A percentile compares a stretch with the other conserved stretches of the same genome.
These are phyloP conservation scores for Malassezia japonica DNA, from an alignment of 1,284 basidiomycete genomes.

Conservation along the genomic window DNA sequence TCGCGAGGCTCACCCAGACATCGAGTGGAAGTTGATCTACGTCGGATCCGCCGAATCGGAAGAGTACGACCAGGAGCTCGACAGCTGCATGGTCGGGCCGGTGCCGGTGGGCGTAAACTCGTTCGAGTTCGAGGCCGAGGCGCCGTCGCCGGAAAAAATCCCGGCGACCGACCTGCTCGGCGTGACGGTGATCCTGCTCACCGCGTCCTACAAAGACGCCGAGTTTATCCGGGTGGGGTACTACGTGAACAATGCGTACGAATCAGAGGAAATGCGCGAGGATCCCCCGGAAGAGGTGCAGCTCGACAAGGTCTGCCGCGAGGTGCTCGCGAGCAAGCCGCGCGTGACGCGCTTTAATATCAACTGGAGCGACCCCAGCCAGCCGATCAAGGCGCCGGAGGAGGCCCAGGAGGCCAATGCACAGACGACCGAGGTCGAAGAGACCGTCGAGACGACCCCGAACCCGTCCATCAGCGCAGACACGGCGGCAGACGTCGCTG, in stretches of 20 bases:
- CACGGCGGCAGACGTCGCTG: not conserved
- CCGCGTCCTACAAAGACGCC: slow-evolving; percentile 76
- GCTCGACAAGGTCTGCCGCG: slow-evolving; percentile 60
- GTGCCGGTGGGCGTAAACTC: slow-evolving; percentile 77
- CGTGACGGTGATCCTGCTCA: slow-evolving; percentile 79
- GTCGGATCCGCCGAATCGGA: slow-evolving; percentile 87
- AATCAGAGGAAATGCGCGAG: slow-evolving; percentile 62
- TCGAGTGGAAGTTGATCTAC: slow-evolving; percentile 95
- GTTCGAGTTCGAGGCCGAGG: slow-evolving; percentile 73
- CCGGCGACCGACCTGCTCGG: slow-evolving; percentile 74
- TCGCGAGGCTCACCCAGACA: slow-evolving; percentile 57
- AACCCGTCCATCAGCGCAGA: slow-evolving; percentile 2
- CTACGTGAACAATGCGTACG: slow-evolving; percentile 98
- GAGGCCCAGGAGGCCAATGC: not conserved
- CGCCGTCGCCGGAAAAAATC: slow-evolving; percentile 58
- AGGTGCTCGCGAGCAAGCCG: slow-evolving; percentile 78
- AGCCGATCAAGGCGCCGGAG: slow-evolving; percentile 5
- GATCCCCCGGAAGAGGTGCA: slow-evolving; percentile 43
- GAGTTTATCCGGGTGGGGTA: slow-evolving; percentile 98
- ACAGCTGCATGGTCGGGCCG: slow-evolving; percentile 67
- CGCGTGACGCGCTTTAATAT: slow-evolving; percentile 71
- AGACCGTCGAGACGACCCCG: slow-evolving; percentile 9
- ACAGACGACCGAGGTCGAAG: not conserved
- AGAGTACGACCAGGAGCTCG: slow-evolving; percentile 87
- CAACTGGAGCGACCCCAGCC: slow-evolving; percentile 42